Conservation (phyloP, 2,329 filamentous ascomycete genomes). For the Botrytis sinoallii region DNA sequence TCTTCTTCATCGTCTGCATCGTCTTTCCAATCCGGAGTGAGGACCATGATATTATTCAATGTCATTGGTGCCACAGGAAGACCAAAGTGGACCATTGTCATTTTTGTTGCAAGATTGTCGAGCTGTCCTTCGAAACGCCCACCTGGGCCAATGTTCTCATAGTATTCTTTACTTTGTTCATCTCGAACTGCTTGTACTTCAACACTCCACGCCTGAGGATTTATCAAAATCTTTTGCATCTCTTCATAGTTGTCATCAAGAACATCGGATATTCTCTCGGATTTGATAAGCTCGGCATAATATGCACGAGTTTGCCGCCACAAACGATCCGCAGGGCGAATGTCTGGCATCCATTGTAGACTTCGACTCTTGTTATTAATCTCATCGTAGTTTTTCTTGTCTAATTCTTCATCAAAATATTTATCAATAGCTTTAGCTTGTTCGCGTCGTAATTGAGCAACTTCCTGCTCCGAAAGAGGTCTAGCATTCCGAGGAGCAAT, state of each 20-base stretch:
- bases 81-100: slow-evolving; percentile 37
- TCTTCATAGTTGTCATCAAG: slow-evolving; percentile 14
- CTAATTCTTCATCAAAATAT: slow-evolving; percentile 18
- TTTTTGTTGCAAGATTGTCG: slow-evolving; percentile 35
- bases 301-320: slow-evolving; percentile 2
- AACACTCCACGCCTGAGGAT: slow-evolving; percentile 6
- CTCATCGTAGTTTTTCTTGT: slow-evolving; percentile 10
- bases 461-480: background rate
- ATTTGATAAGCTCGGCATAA: slow-evolving; percentile 1
- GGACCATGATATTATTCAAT: slow-evolving; percentile 29
- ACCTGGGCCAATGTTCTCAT: background rate
- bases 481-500: background rate
- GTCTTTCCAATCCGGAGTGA: slow-evolving; percentile 10
- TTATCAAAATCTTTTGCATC: slow-evolving; percentile 6
- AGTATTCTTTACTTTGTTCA: slow-evolving; percentile 10
- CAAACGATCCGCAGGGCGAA: background rate
- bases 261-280: background rate
- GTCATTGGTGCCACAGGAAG: slow-evolving; percentile 34
- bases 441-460: background rate
- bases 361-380: slow-evolving; percentile 2
- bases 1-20: slow-evolving; percentile 27
- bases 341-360: slow-evolving; percentile 17
- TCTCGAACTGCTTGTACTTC: slow-evolving; percentile 5
- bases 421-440: slow-evolving; percentile 18
- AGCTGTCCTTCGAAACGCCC: slow-evolving; percentile 14